These are phyloP conservation scores for Colletotrichum sublineola DNA, from an alignment of 2,329 filamentous ascomycete species.

Conservation along the genomic window DNA sequence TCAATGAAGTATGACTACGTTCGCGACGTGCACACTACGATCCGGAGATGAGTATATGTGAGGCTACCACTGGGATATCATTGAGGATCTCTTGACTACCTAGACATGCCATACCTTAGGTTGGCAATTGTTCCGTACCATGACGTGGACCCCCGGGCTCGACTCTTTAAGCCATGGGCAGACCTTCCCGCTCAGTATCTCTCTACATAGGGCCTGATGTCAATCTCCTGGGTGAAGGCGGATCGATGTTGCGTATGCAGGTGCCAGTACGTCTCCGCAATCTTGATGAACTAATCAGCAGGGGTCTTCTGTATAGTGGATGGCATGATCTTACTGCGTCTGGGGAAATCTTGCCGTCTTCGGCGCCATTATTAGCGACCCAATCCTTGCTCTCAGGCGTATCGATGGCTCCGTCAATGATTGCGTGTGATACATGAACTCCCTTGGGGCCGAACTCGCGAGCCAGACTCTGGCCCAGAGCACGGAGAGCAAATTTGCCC, in stretches of 20 bases:
- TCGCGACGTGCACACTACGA: constrained; percentile 33
- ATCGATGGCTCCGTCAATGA: constrained; percentile 89
- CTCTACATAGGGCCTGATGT: constrained; percentile 84
- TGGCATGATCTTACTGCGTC: constrained; percentile 74
- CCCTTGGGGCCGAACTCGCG: constrained; percentile 88
- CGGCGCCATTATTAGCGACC: constrained; percentile 58
- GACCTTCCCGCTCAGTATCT: constrained; percentile 67
- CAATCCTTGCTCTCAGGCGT: constrained; percentile 76
- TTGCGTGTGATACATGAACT: constrained; percentile 84
- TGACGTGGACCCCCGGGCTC: background rate
- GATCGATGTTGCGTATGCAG: constrained; percentile 85
- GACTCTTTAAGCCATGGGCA: background rate
- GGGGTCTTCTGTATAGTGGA: constrained; percentile 21
- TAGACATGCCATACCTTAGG: constrained; percentile 10
- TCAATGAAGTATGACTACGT: constrained; percentile 45
- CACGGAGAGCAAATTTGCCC: constrained; percentile 84
- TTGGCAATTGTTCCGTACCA: constrained; percentile 10
- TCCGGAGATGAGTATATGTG: constrained; percentile 27
- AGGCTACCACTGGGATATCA: constrained; percentile 26
- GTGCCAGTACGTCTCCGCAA: constrained; percentile 89
- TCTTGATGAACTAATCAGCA: constrained; percentile 62
- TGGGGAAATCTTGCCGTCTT: constrained; percentile 76
- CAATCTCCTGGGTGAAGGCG: constrained; percentile 85
- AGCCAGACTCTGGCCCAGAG: constrained; percentile 80
- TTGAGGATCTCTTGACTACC: constrained; percentile 17